A percentile compares a stretch with the other conserved stretches of the same genome.
Conservation (phyloP, 495 filamentous ascomycete species). For the Podospora fimiseda region DNA sequence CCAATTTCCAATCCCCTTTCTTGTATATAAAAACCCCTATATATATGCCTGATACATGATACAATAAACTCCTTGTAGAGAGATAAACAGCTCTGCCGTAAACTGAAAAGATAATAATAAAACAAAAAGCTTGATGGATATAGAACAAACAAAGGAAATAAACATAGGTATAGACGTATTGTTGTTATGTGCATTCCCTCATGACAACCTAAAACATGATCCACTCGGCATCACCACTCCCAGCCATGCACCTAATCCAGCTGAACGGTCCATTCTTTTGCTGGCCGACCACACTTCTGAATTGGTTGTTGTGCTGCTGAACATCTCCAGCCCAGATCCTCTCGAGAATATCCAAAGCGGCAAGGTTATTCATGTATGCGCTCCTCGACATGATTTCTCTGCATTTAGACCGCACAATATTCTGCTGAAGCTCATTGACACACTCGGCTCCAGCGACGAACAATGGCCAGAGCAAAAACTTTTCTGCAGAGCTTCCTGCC, state of each 20-base stretch:
- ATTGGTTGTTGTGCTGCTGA: conserved; percentile 36
- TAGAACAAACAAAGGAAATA: background rate
- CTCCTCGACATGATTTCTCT: conserved; percentile 79
- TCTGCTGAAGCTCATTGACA: conserved; percentile 71
- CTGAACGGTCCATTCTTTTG: conserved; percentile 51
- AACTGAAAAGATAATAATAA: background rate
- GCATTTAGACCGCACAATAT: conserved; percentile 71
- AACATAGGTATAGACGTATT: background rate
- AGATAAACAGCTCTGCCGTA: too few relatives aligned
- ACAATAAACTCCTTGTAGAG: too few relatives aligned
- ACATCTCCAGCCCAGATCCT: conserved; percentile 61
- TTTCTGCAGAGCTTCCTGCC: conserved; percentile 58
- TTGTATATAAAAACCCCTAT: too few relatives aligned
- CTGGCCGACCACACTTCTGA: conserved; percentile 12
- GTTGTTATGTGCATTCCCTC: conserved; percentile 1
- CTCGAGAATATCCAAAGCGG: conserved; percentile 79
- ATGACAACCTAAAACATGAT: conserved; percentile 60
- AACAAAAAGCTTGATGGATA: background rate
- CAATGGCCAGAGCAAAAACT: conserved; percentile 90
- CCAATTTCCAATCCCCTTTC: too few relatives aligned
- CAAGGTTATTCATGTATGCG: conserved; percentile 88
- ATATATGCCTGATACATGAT: too few relatives aligned
- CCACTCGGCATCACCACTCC: conserved; percentile 68
- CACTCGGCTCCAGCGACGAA: conserved; percentile 90
- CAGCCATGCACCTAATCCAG: conserved; percentile 72